Evolutionary conservation across 2,329 filamentous ascomycete genomes (phyloP).

Genomic region (Penicillium paneum): DNA sequence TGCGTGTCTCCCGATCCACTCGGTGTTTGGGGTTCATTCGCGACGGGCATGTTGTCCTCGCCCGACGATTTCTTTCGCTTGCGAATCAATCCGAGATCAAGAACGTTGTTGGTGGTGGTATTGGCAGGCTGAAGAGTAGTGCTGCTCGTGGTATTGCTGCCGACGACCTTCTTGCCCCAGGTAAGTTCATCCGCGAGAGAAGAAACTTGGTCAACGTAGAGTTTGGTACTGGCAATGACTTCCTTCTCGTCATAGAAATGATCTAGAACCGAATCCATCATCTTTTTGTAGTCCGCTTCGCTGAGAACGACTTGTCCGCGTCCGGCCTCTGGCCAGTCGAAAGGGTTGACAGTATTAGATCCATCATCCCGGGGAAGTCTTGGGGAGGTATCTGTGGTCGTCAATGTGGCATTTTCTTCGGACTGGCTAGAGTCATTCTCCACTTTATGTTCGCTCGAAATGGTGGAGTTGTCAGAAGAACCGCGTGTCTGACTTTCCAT

Average conservation of each 20-base stretch:
- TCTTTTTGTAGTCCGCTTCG: constrained; percentile 40
- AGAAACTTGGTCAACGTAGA: constrained; percentile 44
- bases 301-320: constrained; percentile 37
- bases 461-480: not conserved
- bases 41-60: constrained; percentile 11
- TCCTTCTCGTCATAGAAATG: constrained; percentile 44
- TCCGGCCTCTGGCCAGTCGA: constrained; percentile 35
- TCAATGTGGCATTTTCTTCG: not conserved
- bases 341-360: constrained; percentile 23
- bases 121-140: constrained; percentile 6
- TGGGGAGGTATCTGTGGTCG: not conserved
- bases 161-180: constrained; percentile 37
- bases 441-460: not conserved
- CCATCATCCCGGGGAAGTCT: not conserved
- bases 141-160: constrained; percentile 21
- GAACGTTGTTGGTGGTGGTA: constrained; percentile 22
- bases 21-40: constrained; percentile 4
- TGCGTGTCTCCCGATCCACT: not conserved
- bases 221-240: constrained; percentile 39
- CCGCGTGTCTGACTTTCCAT: constrained; percentile 27
- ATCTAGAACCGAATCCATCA: constrained; percentile 40
- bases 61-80: constrained; percentile 38
- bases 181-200: constrained; percentile 35
- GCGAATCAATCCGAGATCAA: constrained; percentile 33
- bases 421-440: not conserved